Base-by-base conservation (phyloP, 371 early-diverging fungal genomes). In the Basidiobolus meristosporus region DNA sequence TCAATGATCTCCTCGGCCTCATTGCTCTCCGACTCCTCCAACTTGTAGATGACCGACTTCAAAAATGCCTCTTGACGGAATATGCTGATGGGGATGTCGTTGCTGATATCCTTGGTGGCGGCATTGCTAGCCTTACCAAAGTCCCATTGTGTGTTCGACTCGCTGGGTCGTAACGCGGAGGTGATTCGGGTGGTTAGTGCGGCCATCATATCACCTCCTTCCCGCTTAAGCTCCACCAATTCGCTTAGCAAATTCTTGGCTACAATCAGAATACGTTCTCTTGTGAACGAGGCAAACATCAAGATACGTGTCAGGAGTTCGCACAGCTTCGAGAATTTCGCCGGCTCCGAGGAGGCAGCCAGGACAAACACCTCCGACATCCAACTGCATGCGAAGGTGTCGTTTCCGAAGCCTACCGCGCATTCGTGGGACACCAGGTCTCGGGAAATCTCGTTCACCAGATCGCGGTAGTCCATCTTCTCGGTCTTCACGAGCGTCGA, bases 51-150 rank as follows among this genome's bases (percentile, higher is more conserved):
- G 10, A 76, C 18, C 14, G 45, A 39, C 42, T 55, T 61, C 41
- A 78, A 45, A 50, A 79, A 72, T 6, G 44, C 42, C 36, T 73
- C 71, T 41, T 81, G 82, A 11, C 49, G 56, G 52, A 80, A 73
- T 9, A 68, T 42, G 16, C 55, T 57, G 31, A 64, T 53, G 6
- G 59, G 48, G 47, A 51, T 46, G 31, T 63, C 62, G 23, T 56
- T 56, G 29, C 56, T 51, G 16, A 47, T 53, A 41, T 47, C 59
- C 44, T 46, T 43, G 14, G 45, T 45, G 1, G 49, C 15, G 0
- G 56, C 21, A 17, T 7, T 21, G 38, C 38, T 38, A 3, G 6
- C 12, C 21, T 38, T 12, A n/a, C 7, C 5, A 4, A 15, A 32
- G 16, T 28, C n/a, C n/a, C n/a, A n/a, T n/a, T n/a, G n/a, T n/a